A percentile compares a stretch with the other conserved stretches of the same genome.
Evolutionary conservation across 805 yeast genomes (phyloP).

Genomic region (Spathaspora girioi): DNA sequence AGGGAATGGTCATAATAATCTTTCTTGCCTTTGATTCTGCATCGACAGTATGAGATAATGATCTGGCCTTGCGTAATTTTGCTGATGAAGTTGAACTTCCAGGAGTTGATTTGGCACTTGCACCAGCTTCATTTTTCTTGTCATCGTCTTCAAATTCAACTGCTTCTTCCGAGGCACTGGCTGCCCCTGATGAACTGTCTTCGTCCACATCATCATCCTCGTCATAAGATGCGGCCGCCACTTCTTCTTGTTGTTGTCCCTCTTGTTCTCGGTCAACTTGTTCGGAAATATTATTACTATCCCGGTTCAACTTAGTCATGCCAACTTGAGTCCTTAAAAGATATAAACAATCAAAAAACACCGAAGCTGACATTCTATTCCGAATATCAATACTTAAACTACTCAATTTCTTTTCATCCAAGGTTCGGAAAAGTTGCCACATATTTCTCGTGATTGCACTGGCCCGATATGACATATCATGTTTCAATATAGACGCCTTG

Average conservation of each 20-base stretch:
- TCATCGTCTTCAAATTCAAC: constrained; percentile 18
- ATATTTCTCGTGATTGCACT: constrained; percentile 91
- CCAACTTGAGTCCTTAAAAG: constrained; percentile 84
- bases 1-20: constrained; percentile 73
- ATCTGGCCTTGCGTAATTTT: constrained; percentile 37
- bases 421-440: constrained; percentile 80
- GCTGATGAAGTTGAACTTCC: constrained; percentile 33
- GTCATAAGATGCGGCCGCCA: constrained; percentile 18
- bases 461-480: constrained; percentile 89
- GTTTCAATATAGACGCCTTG: constrained; percentile 80
- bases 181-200: constrained; percentile 4
- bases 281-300: constrained; percentile 18
- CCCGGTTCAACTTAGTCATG: constrained; percentile 56
- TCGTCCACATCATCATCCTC: constrained; percentile 20
- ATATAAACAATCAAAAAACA: constrained; percentile 88
- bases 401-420: constrained; percentile 50
- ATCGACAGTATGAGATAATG: constrained; percentile 52
- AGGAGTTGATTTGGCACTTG: constrained; percentile 33
- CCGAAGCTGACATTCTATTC: constrained; percentile 88
- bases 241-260: constrained; percentile 9
- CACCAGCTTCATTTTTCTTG: constrained; percentile 6
- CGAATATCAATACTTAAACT: constrained; percentile 54
- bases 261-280: constrained; percentile 25
- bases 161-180: constrained; percentile 16
- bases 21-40: constrained; percentile 72